A percentile compares a stretch with the other conserved stretches of the same genome.
Evolutionary conservation across 768 basidiomycete species (phyloP).

Genomic region (Gloeopeniophorella convolvens): DNA sequence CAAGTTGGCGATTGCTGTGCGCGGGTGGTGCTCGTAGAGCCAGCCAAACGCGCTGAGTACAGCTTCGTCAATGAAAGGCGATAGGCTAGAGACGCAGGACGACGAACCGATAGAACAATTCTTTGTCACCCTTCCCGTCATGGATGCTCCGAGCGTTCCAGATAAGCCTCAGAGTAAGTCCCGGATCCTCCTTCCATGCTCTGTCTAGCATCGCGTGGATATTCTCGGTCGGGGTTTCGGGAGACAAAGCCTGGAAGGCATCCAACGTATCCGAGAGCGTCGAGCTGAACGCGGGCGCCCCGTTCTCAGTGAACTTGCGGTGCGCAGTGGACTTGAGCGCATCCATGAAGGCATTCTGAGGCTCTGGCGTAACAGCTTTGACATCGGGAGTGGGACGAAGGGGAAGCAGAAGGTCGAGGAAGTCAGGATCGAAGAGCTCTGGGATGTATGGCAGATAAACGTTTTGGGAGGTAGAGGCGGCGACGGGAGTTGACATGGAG

Average conservation of each 20-base stretch:
- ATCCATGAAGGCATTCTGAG: slow-evolving; percentile 47
- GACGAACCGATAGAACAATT: slow-evolving; percentile 49
- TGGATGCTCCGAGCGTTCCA: slow-evolving; percentile 67
- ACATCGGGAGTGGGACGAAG: neutral
- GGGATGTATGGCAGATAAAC: slow-evolving; percentile 50
- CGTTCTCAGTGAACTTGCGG: slow-evolving; percentile 44
- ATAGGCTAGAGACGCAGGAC: neutral
- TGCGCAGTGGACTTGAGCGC: slow-evolving; percentile 39
- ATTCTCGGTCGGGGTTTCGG: slow-evolving; percentile 15
- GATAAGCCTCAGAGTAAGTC: slow-evolving; percentile 55
- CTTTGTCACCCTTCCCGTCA: slow-evolving; percentile 57
- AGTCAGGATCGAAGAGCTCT: slow-evolving; percentile 51
- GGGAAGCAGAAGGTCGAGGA: slow-evolving; percentile 53
- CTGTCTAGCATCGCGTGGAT: slow-evolving; percentile 36
- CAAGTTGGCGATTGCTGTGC: slow-evolving; percentile 56
- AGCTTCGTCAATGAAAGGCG: neutral
- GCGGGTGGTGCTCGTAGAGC: slow-evolving; percentile 62
- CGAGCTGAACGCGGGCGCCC: slow-evolving; percentile 43
- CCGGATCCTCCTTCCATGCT: slow-evolving; percentile 54
- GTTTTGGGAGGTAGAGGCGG: slow-evolving; percentile 33
- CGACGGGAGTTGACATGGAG: slow-evolving; percentile 13
- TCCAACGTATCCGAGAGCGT: slow-evolving; percentile 49
- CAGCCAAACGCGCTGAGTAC: slow-evolving; percentile 49
- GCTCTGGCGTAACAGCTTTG: slow-evolving; percentile 1
- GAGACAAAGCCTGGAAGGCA: slow-evolving; percentile 44